Percentiles rank a stretch among this genome's conserved stretches.
Evolutionary conservation across 2,329 filamentous ascomycete genomes (phyloP).

Genomic region (Pseudocercospora fuligena): DNA sequence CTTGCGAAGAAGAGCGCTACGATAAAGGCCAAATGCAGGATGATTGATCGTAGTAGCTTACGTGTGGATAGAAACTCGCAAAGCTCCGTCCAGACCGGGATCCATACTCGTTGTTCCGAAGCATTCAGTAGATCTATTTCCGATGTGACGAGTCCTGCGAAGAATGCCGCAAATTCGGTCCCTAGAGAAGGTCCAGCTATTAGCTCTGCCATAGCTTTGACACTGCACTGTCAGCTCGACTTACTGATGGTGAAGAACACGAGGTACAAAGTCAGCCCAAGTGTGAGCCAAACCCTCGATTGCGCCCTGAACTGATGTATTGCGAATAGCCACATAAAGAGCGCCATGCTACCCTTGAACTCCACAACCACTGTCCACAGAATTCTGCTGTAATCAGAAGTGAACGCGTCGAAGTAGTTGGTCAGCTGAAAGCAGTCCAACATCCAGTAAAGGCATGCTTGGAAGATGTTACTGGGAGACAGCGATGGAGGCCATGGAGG

Average conservation of each 20-base stretch:
- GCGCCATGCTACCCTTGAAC: constrained; percentile 65
- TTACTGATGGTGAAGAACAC: constrained; percentile 16
- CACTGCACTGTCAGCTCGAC: constrained; percentile 1
- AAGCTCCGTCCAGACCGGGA: constrained; percentile 22
- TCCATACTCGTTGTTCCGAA: constrained; percentile 23
- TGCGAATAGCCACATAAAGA: constrained; percentile 62
- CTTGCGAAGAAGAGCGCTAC: constrained; percentile 24
- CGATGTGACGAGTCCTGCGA: constrained; percentile 64
- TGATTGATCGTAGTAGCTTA: constrained; percentile 10
- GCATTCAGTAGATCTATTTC: constrained; percentile 64
- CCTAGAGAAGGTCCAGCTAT: constrained; percentile 42
- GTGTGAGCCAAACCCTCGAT: constrained; percentile 21
- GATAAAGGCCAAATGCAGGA: constrained; percentile 23
- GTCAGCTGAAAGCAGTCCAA: constrained; percentile 60
- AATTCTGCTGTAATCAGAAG: constrained; percentile 28
- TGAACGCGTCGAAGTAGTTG: constrained; percentile 24
- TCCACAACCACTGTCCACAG: constrained; percentile 68
- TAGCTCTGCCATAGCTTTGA: neutral
- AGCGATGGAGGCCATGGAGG: constrained; percentile 28
- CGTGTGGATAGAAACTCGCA: constrained; percentile 7
- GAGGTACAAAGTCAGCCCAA: constrained; percentile 26
- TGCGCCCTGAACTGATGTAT: constrained; percentile 41
- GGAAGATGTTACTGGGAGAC: constrained; percentile 46
- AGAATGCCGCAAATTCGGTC: constrained; percentile 64
- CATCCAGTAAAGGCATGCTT: constrained; percentile 56